Percentiles rank a stretch among this genome's conserved stretches.
Evolutionary conservation across 2,329 filamentous ascomycete species (phyloP).

Genomic region (Botryosphaeria dothidea): DNA sequence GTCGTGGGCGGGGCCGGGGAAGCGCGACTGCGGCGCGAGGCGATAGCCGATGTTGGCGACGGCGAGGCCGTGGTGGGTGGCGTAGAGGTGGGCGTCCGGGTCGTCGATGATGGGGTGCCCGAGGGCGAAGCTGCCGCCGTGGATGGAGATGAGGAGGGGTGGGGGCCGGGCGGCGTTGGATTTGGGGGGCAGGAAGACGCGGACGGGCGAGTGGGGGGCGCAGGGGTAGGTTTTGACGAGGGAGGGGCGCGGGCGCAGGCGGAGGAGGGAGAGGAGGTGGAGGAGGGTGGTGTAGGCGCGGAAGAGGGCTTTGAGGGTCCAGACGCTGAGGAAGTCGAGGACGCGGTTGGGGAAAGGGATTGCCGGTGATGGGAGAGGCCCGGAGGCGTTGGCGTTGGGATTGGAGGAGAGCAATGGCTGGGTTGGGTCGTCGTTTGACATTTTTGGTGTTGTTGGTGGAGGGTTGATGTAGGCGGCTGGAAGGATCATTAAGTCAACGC

Average conservation of each 20-base stretch:
- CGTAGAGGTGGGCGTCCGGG: slow-evolving; percentile 48
- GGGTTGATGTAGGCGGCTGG: background rate
- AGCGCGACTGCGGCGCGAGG: slow-evolving; percentile 48
- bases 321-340: background rate
- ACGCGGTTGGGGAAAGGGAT: background rate
- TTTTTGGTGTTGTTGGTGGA: background rate
- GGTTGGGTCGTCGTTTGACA: background rate
- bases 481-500: background rate
- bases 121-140: slow-evolving; percentile 54
- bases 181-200: slow-evolving; percentile 15
- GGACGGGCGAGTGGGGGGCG: background rate
- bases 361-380: background rate
- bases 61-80: slow-evolving; percentile 42
- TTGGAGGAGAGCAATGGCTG: background rate
- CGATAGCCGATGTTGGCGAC: slow-evolving; percentile 53
- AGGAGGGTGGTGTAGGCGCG: background rate
- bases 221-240: slow-evolving; percentile 7
- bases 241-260: slow-evolving; percentile 12
- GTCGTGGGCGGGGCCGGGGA: slow-evolving; percentile 49
- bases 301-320: slow-evolving; percentile 4
- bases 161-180: background rate
- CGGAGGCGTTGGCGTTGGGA: background rate
- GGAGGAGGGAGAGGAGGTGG: background rate
- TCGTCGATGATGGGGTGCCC: slow-evolving; percentile 49
- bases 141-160: slow-evolving; percentile 52